Base-by-base conservation (phyloP, 306 rosid species). In the Delonix regia region DNA sequence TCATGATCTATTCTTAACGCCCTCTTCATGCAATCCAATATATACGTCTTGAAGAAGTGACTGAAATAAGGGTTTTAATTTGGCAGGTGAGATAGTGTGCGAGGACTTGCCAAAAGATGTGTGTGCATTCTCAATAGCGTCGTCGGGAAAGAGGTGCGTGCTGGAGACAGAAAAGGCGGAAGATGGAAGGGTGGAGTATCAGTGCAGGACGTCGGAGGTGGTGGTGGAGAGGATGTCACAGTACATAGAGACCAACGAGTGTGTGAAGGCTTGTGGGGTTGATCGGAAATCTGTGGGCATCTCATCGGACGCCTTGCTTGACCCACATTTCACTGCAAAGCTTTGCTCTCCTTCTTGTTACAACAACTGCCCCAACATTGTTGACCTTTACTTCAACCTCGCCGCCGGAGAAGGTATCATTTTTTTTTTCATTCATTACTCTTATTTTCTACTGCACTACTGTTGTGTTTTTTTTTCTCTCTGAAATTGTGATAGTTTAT, bases 91-190 rank as follows among this genome's bases (percentile, higher is more conserved):
- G 82, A 56, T 92, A 70, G 86, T 86, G 27, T 91, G 97, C 27
- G 93, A 91, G 79, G 90, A 89, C 25, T 69, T 91, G 69, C 90
- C 87, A 6, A 79, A 68, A 61, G 81, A 84, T 30, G 81, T 77
- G 6, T 91, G 97, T 5, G 93, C 98, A 24, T 94, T 90, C 74
- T 87, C 97, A 0, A 87, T 94, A 78, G 92, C 97, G 0, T 94
- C 98, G 0, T 89, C 97, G 0, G 96, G 98, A 39, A 94, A 94
- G 76, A 83, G 98, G 72, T 94, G 98, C 80, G 71, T 85, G 85
- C 67, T 91, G 74, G 98, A 94, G 88, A 91, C 97, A 0, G 44
- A 38, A 5, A 81, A 77, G 69, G 78, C 21, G 1, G 86, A 68
- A 0, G 82, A 81, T 0, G 95, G 93, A 2, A 72, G 78, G 38